These are phyloP conservation scores for Serendipita indica DNA, from an alignment of 768 basidiomycete species.

Conservation along the genomic window DNA sequence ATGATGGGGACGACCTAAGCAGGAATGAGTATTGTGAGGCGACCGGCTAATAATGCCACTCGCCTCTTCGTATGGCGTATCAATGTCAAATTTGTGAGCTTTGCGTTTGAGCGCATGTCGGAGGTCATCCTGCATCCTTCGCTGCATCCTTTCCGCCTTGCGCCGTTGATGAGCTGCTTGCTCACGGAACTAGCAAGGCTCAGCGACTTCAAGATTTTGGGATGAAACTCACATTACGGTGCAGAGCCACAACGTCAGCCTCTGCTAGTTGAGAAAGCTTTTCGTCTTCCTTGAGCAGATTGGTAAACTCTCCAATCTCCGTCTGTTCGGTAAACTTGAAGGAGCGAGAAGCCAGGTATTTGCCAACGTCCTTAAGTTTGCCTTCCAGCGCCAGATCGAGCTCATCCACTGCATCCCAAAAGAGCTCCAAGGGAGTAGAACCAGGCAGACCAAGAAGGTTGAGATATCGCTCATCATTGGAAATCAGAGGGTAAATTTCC, in stretches of 20 bases:
- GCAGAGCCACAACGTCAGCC: slow-evolving; percentile 44
- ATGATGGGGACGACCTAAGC: slow-evolving; percentile 62
- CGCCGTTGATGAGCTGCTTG: slow-evolving; percentile 72
- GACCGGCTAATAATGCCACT: slow-evolving; percentile 19
- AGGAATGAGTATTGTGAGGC: not conserved
- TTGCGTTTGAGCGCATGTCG: slow-evolving; percentile 91
- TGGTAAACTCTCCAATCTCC: slow-evolving; percentile 46
- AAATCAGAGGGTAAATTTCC: slow-evolving; percentile 63
- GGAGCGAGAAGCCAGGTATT: slow-evolving; percentile 24
- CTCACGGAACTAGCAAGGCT: slow-evolving; percentile 44
- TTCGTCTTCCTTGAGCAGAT: slow-evolving; percentile 42
- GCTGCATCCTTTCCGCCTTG: slow-evolving; percentile 66
- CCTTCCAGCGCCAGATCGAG: slow-evolving; percentile 75
- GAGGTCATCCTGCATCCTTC: slow-evolving; percentile 87
- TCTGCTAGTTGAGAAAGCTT: slow-evolving; percentile 32
- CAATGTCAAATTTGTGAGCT: slow-evolving; percentile 64
- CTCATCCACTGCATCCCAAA: slow-evolving; percentile 84
- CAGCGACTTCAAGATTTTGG: not conserved
- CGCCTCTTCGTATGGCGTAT: slow-evolving; percentile 66
- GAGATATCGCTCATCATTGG: slow-evolving; percentile 68
- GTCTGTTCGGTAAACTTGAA: slow-evolving; percentile 34
- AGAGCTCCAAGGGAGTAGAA: slow-evolving; percentile 88
- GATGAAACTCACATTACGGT: not conserved
- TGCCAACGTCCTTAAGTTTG: slow-evolving; percentile 29
- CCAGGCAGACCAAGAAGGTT: slow-evolving; percentile 84